phyloP scores from a whole-genome alignment of 2,329 filamentous ascomycete genomes.

The Claviceps arundinis region DNA sequence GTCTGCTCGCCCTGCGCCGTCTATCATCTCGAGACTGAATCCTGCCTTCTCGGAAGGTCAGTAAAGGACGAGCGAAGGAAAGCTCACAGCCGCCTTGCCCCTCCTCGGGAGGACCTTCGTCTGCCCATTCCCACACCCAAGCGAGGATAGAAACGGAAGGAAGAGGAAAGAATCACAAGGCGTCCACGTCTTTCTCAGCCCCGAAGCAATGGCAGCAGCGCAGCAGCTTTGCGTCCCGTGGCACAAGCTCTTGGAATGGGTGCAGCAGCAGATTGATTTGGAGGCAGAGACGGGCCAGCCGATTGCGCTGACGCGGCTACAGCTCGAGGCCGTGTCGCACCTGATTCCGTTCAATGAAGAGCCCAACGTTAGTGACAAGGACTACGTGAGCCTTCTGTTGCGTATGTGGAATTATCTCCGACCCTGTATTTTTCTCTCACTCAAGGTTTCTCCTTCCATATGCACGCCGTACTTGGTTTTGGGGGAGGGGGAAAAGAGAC shows the following conservation, averaged over 20 bases:
- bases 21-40: no score
- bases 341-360: slow-evolving; percentile 22
- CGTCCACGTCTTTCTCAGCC: neutral
- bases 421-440: no score
- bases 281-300: slow-evolving; percentile 19
- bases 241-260: slow-evolving; percentile 25
- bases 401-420: slow-evolving; percentile 10
- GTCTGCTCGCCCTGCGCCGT: no score
- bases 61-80: no score
- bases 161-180: neutral
- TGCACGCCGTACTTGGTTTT: no score
- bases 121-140: no score
- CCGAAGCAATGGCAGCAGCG: neutral
- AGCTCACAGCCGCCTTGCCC: no score
- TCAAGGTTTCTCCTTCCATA: no score
- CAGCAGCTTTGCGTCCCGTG: slow-evolving; percentile 15
- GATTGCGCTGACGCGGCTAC: slow-evolving; percentile 22
- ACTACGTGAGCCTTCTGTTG: slow-evolving; percentile 18
- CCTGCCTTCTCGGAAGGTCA: no score
- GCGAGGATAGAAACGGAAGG: no score
- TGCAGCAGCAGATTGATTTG: slow-evolving; percentile 25
- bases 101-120: no score
- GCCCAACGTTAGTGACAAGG: slow-evolving; percentile 13
- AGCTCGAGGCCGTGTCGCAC: slow-evolving; percentile 27
- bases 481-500: no score